Conservation (phyloP, 208 protist species). For the Kentomonas sorsogonicus region DNA sequence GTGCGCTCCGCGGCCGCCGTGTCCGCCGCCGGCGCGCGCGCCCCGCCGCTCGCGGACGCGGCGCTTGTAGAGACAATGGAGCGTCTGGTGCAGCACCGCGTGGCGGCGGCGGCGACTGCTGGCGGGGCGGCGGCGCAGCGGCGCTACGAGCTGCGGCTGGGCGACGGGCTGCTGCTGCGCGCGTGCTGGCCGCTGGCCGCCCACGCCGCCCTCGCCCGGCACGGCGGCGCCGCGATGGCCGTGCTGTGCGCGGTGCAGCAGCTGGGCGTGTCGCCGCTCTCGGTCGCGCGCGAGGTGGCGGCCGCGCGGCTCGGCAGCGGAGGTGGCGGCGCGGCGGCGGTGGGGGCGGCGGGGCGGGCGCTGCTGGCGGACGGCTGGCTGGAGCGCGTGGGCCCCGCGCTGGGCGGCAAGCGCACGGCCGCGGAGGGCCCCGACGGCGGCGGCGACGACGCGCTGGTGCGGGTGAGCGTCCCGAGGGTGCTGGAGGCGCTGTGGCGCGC, state of each 20-base stretch:
- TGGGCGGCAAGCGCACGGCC: background rate
- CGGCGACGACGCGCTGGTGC: slow-evolving; percentile 2
- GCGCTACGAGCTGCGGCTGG: slow-evolving; percentile 45
- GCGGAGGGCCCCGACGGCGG: background rate
- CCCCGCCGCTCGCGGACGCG: slow-evolving; percentile 26
- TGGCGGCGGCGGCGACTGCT: slow-evolving; percentile 33
- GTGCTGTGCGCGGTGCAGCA: slow-evolving; percentile 47
- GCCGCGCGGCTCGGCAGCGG: slow-evolving; percentile 14
- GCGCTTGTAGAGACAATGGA: slow-evolving; percentile 68
- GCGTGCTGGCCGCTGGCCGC: slow-evolving; percentile 52
- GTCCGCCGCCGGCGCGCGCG: background rate
- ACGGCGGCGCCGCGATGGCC: slow-evolving; percentile 52
- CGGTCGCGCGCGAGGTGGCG: slow-evolving; percentile 33
- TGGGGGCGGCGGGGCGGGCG: slow-evolving; percentile 32
- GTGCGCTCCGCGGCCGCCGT: background rate
- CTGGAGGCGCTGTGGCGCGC: slow-evolving; percentile 19
- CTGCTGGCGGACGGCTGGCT: slow-evolving; percentile 49
- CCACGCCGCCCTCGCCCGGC: slow-evolving; percentile 37
- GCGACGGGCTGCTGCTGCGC: slow-evolving; percentile 54
- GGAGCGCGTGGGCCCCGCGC: slow-evolving; percentile 20
- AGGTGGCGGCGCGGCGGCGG: slow-evolving; percentile 28
- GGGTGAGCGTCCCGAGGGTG: slow-evolving; percentile 22
- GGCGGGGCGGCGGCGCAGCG: slow-evolving; percentile 18
- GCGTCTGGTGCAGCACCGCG: slow-evolving; percentile 69
- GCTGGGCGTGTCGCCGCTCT: slow-evolving; percentile 43